phyloP scores from a whole-genome alignment of 345 rosid species.

The Dovyalis caffra region DNA sequence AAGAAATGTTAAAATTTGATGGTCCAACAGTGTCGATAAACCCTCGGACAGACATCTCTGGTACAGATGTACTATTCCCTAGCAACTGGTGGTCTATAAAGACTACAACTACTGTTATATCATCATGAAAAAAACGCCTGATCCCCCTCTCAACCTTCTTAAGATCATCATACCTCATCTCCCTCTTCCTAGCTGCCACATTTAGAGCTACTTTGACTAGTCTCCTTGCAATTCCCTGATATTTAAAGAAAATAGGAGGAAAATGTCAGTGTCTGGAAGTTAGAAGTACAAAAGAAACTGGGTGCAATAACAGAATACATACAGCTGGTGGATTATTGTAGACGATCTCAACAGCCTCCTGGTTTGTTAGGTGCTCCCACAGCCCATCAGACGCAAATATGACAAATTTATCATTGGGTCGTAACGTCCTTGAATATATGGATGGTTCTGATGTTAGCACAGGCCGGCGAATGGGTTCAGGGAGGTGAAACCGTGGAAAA shows the following conservation, averaged over 20 bases:
- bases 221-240: slow-evolving; percentile 77
- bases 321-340: slow-evolving; percentile 63
- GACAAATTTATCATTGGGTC: slow-evolving; percentile 69
- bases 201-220: slow-evolving; percentile 68
- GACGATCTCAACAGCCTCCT: slow-evolving; percentile 83
- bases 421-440: slow-evolving; percentile 53
- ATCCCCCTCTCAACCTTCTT: slow-evolving; percentile 60
- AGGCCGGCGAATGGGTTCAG: slow-evolving; percentile 72
- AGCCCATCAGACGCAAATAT: slow-evolving; percentile 98
- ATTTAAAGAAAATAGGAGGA: not conserved
- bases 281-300: not conserved
- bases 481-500: slow-evolving; percentile 75
- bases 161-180: slow-evolving; percentile 64
- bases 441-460: slow-evolving; percentile 84
- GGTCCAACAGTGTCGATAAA: slow-evolving; percentile 62
- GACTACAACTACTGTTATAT: slow-evolving; percentile 82
- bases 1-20: slow-evolving; percentile 55
- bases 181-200: slow-evolving; percentile 69
- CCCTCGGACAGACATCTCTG: slow-evolving; percentile 67
- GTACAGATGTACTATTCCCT: slow-evolving; percentile 39
- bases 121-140: slow-evolving; percentile 76
- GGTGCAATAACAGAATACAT: slow-evolving; percentile 24
- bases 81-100: slow-evolving; percentile 63
- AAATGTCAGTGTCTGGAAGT: slow-evolving; percentile 2
- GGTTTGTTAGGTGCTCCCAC: slow-evolving; percentile 83